Conservation (phyloP, 75 land plant species). For the Isoetes taiwanensis region DNA sequence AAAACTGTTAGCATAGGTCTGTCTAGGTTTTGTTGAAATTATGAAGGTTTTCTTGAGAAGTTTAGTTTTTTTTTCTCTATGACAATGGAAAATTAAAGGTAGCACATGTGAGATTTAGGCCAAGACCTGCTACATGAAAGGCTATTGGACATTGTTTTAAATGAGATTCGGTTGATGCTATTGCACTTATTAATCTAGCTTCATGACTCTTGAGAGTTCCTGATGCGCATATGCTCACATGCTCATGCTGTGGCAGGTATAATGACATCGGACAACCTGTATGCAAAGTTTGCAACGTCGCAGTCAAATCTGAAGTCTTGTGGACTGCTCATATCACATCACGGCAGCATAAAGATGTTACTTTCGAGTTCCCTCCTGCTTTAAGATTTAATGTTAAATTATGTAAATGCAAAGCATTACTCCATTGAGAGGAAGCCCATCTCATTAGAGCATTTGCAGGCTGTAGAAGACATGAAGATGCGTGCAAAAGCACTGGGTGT, state of each 20-base stretch:
- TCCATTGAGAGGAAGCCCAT: slow-evolving; percentile 1
- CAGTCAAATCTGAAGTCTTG: slow-evolving; percentile 54
- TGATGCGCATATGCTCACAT: too few relatives aligned
- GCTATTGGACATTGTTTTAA: too few relatives aligned
- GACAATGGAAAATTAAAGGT: too few relatives aligned
- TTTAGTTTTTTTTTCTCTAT: too few relatives aligned
- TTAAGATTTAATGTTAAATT: background rate
- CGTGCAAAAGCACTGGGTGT: slow-evolving; percentile 35
- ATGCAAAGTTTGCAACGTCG: slow-evolving; percentile 63
- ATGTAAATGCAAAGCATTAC: slow-evolving; percentile 4
- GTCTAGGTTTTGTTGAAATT: too few relatives aligned
- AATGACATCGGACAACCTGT: slow-evolving; percentile 65
- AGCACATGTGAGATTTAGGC: too few relatives aligned
- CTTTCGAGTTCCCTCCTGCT: background rate
- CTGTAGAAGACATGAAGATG: slow-evolving; percentile 42
- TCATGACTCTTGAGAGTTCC: too few relatives aligned
- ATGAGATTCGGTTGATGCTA: too few relatives aligned
- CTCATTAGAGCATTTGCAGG: slow-evolving; percentile 24
- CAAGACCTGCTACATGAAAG: too few relatives aligned
- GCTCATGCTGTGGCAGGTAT: slow-evolving; percentile 42
- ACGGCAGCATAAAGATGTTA: slow-evolving; percentile 64
- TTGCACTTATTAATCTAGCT: too few relatives aligned
- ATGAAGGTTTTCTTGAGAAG: too few relatives aligned
- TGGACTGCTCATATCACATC: slow-evolving; percentile 80
- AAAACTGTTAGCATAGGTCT: too few relatives aligned